Evolutionary conservation across 306 rosid species (phyloP).

Genomic region (Fragaria vesca): DNA sequence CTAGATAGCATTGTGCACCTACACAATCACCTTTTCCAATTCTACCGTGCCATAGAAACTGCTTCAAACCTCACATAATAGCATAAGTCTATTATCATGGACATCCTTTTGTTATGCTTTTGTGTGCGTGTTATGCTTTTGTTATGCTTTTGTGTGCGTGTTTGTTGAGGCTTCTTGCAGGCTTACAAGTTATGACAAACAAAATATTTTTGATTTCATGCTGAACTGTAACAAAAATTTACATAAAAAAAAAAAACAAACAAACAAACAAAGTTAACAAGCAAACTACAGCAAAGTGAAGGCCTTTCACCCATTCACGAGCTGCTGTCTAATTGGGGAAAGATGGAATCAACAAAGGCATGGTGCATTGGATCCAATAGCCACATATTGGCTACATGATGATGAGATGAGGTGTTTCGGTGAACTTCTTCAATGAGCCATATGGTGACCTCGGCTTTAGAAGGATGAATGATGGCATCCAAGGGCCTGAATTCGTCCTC

Average conservation of each 20-base stretch:
- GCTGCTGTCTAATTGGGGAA: constrained; percentile 45
- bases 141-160: not conserved
- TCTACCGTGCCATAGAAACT: not conserved
- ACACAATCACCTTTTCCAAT: not conserved
- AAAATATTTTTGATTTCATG: not conserved
- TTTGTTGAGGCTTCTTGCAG: not conserved
- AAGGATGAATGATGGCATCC: constrained; percentile 72
- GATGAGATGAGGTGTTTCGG: constrained; percentile 70
- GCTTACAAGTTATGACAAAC: not conserved
- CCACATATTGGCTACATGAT: constrained; percentile 73
- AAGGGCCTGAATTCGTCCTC: constrained; percentile 58
- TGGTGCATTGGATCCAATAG: constrained; percentile 59
- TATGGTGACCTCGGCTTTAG: constrained; percentile 82
- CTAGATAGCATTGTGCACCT: not conserved
- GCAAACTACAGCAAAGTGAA: constrained; percentile 16
- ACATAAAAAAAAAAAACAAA: not conserved
- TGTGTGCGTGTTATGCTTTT: no score
- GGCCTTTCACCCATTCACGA: constrained; percentile 27
- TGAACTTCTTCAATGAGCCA: constrained; percentile 94
- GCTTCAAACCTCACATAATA: not conserved
- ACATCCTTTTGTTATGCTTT: no score
- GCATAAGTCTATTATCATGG: not conserved
- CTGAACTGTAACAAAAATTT: not conserved
- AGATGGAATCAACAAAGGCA: constrained; percentile 68
- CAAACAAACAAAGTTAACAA: not conserved